A percentile compares a stretch with the other conserved stretches of the same genome.
Conservation (phyloP, 2,329 filamentous ascomycete species). For the Diaporthe ampelina region DNA sequence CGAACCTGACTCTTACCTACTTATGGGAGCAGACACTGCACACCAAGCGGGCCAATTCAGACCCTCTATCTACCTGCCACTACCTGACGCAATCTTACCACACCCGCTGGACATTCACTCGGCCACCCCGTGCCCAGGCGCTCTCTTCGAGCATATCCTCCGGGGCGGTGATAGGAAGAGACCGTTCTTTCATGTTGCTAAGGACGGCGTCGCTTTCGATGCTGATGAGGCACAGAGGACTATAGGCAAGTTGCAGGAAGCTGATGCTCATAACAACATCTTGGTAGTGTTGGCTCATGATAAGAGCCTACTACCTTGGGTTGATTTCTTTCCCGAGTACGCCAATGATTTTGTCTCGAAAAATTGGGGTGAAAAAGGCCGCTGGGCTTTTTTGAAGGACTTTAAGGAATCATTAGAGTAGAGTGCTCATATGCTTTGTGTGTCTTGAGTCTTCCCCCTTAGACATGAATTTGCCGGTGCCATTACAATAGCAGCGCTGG, state of each 20-base stretch:
- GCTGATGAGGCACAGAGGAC: slow-evolving; percentile 53
- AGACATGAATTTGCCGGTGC: neutral
- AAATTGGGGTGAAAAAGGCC: slow-evolving; percentile 58
- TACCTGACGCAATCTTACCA: slow-evolving; percentile 52
- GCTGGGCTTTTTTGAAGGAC: slow-evolving; percentile 66
- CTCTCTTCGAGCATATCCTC: slow-evolving; percentile 56
- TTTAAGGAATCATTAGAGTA: slow-evolving; percentile 58
- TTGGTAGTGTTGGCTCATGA: slow-evolving; percentile 65
- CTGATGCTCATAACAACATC: slow-evolving; percentile 59
- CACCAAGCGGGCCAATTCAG: slow-evolving; percentile 57
- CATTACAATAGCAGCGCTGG: too few relatives aligned
- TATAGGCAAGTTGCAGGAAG: slow-evolving; percentile 60
- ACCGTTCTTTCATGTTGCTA: slow-evolving; percentile 50
- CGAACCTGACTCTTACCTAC: slow-evolving; percentile 53
- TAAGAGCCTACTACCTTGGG: slow-evolving; percentile 54
- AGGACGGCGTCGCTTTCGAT: slow-evolving; percentile 45
- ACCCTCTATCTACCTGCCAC: slow-evolving; percentile 50
- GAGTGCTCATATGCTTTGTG: too few relatives aligned
- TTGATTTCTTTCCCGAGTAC: slow-evolving; percentile 64
- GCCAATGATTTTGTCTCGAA: slow-evolving; percentile 62
- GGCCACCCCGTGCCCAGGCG: slow-evolving; percentile 55
- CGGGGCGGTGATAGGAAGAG: slow-evolving; percentile 46
- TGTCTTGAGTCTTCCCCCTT: neutral
- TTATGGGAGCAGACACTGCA: slow-evolving; percentile 59
- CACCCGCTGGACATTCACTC: slow-evolving; percentile 52